These are phyloP conservation scores for Phytophthora parvispora DNA, from an alignment of 352 stramenopile species.

Conservation along the genomic window DNA sequence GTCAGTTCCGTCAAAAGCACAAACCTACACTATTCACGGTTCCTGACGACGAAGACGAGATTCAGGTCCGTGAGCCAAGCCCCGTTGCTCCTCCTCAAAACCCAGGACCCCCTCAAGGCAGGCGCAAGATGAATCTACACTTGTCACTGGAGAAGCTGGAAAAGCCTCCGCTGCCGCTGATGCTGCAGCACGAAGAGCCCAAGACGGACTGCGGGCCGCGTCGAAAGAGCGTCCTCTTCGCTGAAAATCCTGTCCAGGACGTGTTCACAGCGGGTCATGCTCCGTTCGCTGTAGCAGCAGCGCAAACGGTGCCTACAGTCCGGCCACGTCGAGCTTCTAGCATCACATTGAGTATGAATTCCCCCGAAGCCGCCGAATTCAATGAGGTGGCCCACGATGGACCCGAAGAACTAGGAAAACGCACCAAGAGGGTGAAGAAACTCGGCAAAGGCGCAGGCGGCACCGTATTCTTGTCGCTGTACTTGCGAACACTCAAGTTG, in stretches of 20 bases:
- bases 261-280: not conserved
- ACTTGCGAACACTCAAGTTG: conserved; percentile 85
- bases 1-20: conserved; percentile 45
- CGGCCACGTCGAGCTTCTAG: conserved; percentile 57
- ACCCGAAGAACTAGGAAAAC: conserved; percentile 63
- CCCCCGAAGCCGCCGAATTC: conserved; percentile 78
- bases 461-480: conserved; percentile 84
- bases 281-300: not conserved
- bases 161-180: conserved; percentile 46
- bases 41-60: conserved; percentile 10
- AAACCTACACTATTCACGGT: not conserved
- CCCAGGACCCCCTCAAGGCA: conserved; percentile 41
- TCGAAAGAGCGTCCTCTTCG: conserved; percentile 22
- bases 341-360: conserved; percentile 67
- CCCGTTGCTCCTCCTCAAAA: conserved; percentile 5
- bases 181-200: conserved; percentile 30
- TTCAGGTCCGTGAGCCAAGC: conserved; percentile 28
- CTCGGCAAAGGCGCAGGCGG: conserved; percentile 89
- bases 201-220: conserved; percentile 15
- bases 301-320: not conserved
- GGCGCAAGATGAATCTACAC: conserved; percentile 62
- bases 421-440: conserved; percentile 75
- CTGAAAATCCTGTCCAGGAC: not conserved
- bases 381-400: conserved; percentile 79
- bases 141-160: conserved; percentile 58